Conservation (phyloP, 176 grass and related monocot genomes). For the Paspalum vaginatum region DNA sequence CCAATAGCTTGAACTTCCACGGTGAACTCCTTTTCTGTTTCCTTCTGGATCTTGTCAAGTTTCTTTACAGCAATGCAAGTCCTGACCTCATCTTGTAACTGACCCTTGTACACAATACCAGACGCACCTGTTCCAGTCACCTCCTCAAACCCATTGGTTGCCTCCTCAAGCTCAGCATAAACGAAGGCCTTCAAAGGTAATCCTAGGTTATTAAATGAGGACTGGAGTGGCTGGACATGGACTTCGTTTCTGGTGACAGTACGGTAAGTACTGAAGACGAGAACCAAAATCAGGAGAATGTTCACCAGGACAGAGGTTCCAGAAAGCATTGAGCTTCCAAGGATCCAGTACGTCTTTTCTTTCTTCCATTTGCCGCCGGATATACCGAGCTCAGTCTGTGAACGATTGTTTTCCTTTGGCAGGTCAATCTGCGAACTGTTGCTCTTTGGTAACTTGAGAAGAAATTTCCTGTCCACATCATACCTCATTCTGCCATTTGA, state of each 20-base stretch:
- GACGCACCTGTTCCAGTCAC: constrained; percentile 48
- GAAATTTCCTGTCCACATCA: neutral
- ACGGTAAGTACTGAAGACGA: neutral
- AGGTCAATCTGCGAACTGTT: constrained; percentile 10
- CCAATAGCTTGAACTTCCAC: constrained; percentile 55
- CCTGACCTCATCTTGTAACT: neutral
- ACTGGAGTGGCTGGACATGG: neutral
- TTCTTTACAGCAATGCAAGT: constrained; percentile 49
- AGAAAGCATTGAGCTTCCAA: constrained; percentile 36
- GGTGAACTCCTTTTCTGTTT: constrained; percentile 53
- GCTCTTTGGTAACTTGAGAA: constrained; percentile 47
- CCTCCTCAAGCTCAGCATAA: constrained; percentile 44
- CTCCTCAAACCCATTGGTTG: constrained; percentile 38
- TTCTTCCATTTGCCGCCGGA: constrained; percentile 13
- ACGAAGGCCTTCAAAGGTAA: constrained; percentile 33
- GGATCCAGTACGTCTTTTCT: constrained; percentile 22
- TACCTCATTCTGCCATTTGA: constrained; percentile 35
- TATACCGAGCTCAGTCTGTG: neutral
- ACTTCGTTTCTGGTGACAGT: neutral
- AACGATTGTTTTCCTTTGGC: neutral
- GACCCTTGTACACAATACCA: constrained; percentile 48
- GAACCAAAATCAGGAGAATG: constrained; percentile 12
- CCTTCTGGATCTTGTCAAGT: constrained; percentile 31
- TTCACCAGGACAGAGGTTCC: constrained; percentile 39
- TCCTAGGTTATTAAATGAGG: neutral